These are phyloP conservation scores for Dioszegia aurantiaca DNA, from an alignment of 768 basidiomycete genomes.

Conservation along the genomic window DNA sequence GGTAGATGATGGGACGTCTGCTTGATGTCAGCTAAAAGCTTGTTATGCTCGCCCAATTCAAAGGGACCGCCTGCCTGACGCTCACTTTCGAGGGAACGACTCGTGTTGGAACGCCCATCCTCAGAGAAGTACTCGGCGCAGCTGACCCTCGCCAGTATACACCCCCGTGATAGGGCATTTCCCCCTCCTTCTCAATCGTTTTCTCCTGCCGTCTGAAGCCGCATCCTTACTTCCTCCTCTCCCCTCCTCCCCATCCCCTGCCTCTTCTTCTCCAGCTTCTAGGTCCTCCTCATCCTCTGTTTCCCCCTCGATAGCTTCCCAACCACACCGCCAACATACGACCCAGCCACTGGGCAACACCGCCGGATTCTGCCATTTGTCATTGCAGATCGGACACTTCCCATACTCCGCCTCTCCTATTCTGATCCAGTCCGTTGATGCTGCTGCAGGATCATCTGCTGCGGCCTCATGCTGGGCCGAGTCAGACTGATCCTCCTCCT, in stretches of 20 bases:
- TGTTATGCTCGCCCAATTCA: no score
- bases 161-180: conserved; percentile 84
- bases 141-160: conserved; percentile 70
- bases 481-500: not conserved
- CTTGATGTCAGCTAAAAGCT: no score
- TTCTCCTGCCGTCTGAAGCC: not conserved
- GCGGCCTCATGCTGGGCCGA: not conserved
- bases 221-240: not conserved
- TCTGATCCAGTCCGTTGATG: conserved; percentile 2
- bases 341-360: conserved; percentile 90
- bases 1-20: no score
- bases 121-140: conserved; percentile 79
- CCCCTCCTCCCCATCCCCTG: conserved; percentile 15
- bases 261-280: conserved; percentile 5
- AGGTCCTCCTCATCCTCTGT: conserved; percentile 28
- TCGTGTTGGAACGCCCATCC: no score
- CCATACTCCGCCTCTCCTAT: conserved; percentile 70
- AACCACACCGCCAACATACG: conserved; percentile 88
- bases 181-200: conserved; percentile 56
- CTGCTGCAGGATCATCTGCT: conserved; percentile 2
- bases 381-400: conserved; percentile 76
- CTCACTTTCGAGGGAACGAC: no score
- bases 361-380: conserved; percentile 75
- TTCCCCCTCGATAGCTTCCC: conserved; percentile 69
- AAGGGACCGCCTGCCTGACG: no score